phyloP scores from a whole-genome alignment of 306 rosid species.

The Trichosanthes truncata region DNA sequence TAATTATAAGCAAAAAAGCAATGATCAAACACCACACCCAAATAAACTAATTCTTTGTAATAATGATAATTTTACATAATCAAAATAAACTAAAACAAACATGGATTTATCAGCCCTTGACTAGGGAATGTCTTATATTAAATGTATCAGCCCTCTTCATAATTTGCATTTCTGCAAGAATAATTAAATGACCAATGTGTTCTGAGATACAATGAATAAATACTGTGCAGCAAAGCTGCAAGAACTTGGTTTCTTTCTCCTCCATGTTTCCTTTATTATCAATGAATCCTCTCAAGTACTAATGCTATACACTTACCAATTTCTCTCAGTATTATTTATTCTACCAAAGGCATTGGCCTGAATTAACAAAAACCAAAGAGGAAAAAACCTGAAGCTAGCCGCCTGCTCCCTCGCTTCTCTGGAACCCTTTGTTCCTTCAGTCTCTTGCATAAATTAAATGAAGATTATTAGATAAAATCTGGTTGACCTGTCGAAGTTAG shows the following conservation, averaged over 20 bases:
- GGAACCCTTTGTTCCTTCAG: background rate
- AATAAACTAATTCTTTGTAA: background rate
- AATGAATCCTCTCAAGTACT: background rate
- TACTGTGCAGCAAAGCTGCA: constrained; percentile 1
- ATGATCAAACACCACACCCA: too few species aligned
- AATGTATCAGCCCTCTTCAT: background rate
- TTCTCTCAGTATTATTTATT: background rate
- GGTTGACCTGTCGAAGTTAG: constrained; percentile 98
- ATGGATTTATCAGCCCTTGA: background rate
- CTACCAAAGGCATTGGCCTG: background rate
- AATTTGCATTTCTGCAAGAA: background rate
- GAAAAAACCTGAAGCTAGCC: background rate
- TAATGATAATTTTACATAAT: background rate
- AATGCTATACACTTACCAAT: background rate
- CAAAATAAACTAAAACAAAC: background rate
- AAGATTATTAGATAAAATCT: constrained; percentile 42
- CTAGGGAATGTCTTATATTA: background rate
- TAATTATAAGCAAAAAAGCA: too few species aligned
- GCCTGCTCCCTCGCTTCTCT: background rate
- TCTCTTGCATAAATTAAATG: constrained; percentile 15
- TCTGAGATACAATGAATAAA: background rate
- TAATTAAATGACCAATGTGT: background rate
- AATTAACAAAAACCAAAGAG: background rate
- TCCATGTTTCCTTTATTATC: background rate
- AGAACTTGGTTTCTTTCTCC: background rate